phyloP scores from a whole-genome alignment of 2,329 filamentous ascomycete species.

The Phaeoacremonium minimum region DNA sequence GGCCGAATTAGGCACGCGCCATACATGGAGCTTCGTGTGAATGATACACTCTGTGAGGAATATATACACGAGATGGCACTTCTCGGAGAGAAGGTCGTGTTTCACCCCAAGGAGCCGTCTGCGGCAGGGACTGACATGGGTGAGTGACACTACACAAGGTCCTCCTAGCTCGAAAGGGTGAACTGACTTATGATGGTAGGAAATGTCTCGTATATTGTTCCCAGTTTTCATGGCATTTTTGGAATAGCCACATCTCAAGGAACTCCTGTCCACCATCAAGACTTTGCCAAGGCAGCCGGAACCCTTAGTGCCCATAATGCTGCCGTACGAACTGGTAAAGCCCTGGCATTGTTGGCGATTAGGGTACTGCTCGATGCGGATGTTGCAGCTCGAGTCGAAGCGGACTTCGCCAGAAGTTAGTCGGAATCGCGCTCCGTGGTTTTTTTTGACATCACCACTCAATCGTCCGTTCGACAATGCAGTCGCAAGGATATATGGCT shows the following conservation, averaged over 20 bases:
- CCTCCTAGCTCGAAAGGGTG: not conserved
- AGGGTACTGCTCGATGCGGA: not conserved
- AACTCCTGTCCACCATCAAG: not conserved
- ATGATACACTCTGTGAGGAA: not conserved
- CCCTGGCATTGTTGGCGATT: not conserved
- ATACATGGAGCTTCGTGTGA: not conserved
- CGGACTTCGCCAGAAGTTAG: no score
- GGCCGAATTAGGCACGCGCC: not conserved
- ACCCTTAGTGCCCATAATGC: not conserved
- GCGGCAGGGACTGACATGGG: constrained; percentile 1
- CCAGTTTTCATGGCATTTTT: not conserved
- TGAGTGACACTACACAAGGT: not conserved
- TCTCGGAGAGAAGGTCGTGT: not conserved
- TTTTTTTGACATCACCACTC: no score
- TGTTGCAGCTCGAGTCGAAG: not conserved
- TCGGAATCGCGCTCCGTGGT: no score
- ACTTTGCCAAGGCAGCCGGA: not conserved
- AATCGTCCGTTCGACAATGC: no score
- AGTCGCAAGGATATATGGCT: no score
- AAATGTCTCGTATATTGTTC: not conserved
- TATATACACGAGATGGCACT: not conserved
- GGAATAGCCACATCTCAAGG: not conserved
- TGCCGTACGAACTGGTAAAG: not conserved
- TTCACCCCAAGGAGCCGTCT: not conserved
- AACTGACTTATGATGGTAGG: not conserved